Evolutionary conservation across 2,329 filamentous ascomycete species (phyloP), one percentile per base, ranked within the genome.

Genomic region (Ophioceras dolichostomum): DNA sequence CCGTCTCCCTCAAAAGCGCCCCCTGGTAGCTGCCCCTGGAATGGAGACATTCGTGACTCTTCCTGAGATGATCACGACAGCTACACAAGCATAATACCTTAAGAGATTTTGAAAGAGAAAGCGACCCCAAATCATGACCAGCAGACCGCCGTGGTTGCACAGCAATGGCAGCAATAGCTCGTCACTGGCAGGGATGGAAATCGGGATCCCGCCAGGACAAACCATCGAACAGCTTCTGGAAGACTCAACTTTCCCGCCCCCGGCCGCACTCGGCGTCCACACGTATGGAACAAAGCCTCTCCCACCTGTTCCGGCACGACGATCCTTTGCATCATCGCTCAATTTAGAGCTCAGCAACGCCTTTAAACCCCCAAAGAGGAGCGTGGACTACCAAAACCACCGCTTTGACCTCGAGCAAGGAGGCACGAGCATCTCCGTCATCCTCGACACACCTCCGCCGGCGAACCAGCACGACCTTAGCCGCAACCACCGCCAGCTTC

Each of bases 211-310:
- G 10, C 47, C 46, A 1, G 40, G 41, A 12, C 31, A 34, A 14
- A 39, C 31, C 10, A 16, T 22, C 27, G 34, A n/a, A n/a, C n/a
- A n/a, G n/a, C n/a, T n/a, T n/a, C n/a, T n/a, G n/a, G n/a, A 40
- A 19, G 35, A 31, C 17, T 20, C 19, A 7, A 35, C 43, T 39
- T 38, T 47, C 14, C 38, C 22, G 28, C 22, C 36, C 12, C 32
- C 37, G 19, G 19, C 35, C 13, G 39, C 29, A n/a, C 19, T 21
- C 18, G 22, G 17, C 4, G 26, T 26, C 7, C 29, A 31, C 18
- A 38, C 32, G n/a, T 54, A 56, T 38, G 39, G 45, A 27, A 47
- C 33, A 28, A 54, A 45, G 30, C 45, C 49, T 4, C 42, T 55
- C 3, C 52, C 52, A 13, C 47, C 49, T 5, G 34, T 49, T 8